phyloP scores from a whole-genome alignment of 2,329 filamentous ascomycete species.

The Aplosporella prunicola region DNA sequence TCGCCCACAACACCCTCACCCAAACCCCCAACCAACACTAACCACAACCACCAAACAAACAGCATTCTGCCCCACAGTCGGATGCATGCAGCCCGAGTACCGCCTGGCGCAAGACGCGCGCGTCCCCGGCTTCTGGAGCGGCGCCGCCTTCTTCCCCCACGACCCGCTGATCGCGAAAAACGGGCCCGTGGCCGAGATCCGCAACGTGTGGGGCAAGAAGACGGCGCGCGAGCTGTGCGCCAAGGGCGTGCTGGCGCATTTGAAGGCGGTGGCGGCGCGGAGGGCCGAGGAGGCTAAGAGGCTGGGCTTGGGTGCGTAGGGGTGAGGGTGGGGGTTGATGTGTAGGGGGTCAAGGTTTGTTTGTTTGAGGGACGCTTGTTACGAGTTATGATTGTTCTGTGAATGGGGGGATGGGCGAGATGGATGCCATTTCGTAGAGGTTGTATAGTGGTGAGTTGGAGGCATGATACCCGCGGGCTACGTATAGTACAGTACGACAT shows the following conservation, averaged over 20 bases:
- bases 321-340: background rate
- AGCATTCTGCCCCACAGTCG: constrained; percentile 9
- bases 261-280: constrained; percentile 26
- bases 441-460: too few relatives aligned
- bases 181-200: constrained; percentile 34
- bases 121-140: constrained; percentile 24
- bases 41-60: background rate
- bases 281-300: constrained; percentile 15
- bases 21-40: background rate
- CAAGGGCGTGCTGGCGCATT: constrained; percentile 28
- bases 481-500: too few relatives aligned
- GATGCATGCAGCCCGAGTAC: constrained; percentile 9
- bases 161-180: constrained; percentile 13
- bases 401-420: too few relatives aligned
- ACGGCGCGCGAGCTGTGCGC: constrained; percentile 42
- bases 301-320: constrained; percentile 10
- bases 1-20: background rate
- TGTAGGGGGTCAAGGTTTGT: too few relatives aligned
- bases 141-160: constrained; percentile 25
- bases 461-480: too few relatives aligned
- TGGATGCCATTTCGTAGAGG: too few relatives aligned
- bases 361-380: too few relatives aligned
- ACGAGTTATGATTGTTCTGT: too few relatives aligned
- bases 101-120: constrained; percentile 4
- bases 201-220: constrained; percentile 39